These are phyloP conservation scores for Myochromella boudieri DNA, from an alignment of 768 basidiomycete genomes.

Conservation along the genomic window DNA sequence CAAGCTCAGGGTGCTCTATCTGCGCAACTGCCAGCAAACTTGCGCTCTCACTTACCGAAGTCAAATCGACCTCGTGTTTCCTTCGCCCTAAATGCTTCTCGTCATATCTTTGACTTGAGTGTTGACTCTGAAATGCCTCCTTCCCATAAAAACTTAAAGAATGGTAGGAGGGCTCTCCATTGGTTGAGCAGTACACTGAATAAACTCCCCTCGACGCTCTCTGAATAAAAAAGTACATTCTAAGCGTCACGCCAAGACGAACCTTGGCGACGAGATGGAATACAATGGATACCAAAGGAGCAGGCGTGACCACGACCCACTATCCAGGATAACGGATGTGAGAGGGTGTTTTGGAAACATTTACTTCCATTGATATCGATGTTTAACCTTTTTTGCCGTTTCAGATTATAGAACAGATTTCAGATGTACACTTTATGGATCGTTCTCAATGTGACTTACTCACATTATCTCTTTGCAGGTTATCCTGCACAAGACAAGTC, in stretches of 20 bases:
- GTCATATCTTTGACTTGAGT: neutral
- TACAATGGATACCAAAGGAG: neutral
- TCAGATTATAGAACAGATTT: constrained; percentile 54
- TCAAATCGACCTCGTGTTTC: constrained; percentile 13
- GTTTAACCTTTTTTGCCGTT: too few species aligned
- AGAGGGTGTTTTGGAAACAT: constrained; percentile 10
- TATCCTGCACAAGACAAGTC: constrained; percentile 44
- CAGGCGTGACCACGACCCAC: constrained; percentile 2
- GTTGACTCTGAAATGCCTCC: neutral
- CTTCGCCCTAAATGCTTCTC: too few species aligned
- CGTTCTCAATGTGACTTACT: neutral
- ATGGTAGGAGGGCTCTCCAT: too few species aligned
- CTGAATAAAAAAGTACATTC: neutral
- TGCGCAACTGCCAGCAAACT: neutral
- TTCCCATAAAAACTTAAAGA: neutral
- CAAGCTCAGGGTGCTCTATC: neutral
- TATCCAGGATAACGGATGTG: constrained; percentile 41
- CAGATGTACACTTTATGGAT: constrained; percentile 32
- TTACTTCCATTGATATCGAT: neutral
- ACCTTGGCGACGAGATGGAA: neutral
- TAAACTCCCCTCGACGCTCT: too few species aligned
- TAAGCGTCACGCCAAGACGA: neutral
- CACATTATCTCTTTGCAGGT: constrained; percentile 31
- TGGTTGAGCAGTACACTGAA: too few species aligned
- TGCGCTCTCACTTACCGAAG: neutral